A percentile compares a stretch with the other conserved stretches of the same genome.
These are phyloP conservation scores for Goniomonas avonlea DNA, from an alignment of 78 protist species.

Conservation along the genomic window DNA sequence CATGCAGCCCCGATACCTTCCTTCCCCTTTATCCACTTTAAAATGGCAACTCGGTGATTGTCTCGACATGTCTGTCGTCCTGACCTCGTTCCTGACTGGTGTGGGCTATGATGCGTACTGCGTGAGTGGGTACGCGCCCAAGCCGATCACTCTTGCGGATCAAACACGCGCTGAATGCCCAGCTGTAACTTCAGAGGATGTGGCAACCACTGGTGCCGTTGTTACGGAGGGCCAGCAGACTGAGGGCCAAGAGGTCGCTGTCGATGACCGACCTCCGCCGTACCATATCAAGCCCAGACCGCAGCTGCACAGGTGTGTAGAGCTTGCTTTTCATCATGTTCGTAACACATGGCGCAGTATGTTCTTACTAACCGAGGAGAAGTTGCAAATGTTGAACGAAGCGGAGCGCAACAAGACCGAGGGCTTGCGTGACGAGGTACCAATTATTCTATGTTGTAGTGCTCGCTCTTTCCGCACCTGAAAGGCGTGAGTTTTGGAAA, in stretches of 20 bases:
- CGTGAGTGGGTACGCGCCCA: slow-evolving; percentile 58
- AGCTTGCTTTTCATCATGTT: too few relatives aligned
- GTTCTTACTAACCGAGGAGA: too few relatives aligned
- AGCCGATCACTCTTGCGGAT: background rate
- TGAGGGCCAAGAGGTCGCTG: background rate
- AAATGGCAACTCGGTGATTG: slow-evolving; percentile 52
- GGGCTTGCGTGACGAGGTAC: background rate
- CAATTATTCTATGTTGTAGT: background rate
- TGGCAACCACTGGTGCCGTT: background rate
- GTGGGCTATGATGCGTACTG: slow-evolving; percentile 69
- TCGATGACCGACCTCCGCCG: too few relatives aligned
- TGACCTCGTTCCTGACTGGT: slow-evolving; percentile 58
- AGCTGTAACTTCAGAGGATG: background rate
- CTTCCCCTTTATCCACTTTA: slow-evolving; percentile 42
- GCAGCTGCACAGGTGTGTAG: too few relatives aligned
- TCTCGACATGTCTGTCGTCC: slow-evolving; percentile 43
- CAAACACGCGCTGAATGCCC: background rate
- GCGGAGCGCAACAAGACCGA: background rate
- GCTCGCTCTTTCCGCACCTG: background rate
- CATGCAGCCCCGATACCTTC: background rate
- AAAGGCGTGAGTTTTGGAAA: background rate
- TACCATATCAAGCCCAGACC: too few relatives aligned
- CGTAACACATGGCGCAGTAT: slow-evolving; percentile 13
- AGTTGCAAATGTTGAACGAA: background rate
- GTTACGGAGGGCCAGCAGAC: background rate